Conservation (phyloP, 2,329 filamentous ascomycete species). For the Aspergillus sp. region DNA sequence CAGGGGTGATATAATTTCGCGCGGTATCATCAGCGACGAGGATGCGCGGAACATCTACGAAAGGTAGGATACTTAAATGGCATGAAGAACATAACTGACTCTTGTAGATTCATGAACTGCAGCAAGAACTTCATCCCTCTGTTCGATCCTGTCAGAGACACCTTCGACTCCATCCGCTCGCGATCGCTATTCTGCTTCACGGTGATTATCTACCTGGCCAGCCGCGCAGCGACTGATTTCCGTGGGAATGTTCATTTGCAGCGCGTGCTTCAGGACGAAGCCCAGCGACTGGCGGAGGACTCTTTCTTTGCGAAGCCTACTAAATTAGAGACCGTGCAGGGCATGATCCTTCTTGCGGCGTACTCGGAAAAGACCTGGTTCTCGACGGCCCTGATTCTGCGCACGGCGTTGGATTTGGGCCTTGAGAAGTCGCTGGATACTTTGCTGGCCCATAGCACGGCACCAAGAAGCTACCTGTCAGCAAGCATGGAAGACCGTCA, state of each 20-base stretch:
- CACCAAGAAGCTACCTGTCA: constrained; percentile 34
- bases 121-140: constrained; percentile 36
- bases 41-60: constrained; percentile 35
- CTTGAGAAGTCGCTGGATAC: constrained; percentile 36
- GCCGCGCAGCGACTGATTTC: constrained; percentile 32
- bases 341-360: constrained; percentile 36
- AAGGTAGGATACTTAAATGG: constrained; percentile 21
- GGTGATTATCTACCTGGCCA: constrained; percentile 36
- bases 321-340: constrained; percentile 37
- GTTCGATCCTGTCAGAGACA: constrained; percentile 37
- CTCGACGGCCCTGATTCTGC: constrained; percentile 36
- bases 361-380: constrained; percentile 41
- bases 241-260: constrained; percentile 34
- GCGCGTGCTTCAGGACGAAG: constrained; percentile 36
- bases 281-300: constrained; percentile 35
- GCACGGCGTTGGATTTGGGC: constrained; percentile 35
- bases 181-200: constrained; percentile 38
- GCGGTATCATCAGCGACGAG: constrained; percentile 35
- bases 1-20: constrained; percentile 29
- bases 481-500: constrained; percentile 35
- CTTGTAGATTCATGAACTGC: constrained; percentile 28
- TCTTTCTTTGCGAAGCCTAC: constrained; percentile 38
- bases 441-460: constrained; percentile 28
- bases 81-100: background rate
- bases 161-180: constrained; percentile 36